Base-by-base conservation (phyloP, 106 monocot species). In the Dendrobium chrysotoxum region DNA sequence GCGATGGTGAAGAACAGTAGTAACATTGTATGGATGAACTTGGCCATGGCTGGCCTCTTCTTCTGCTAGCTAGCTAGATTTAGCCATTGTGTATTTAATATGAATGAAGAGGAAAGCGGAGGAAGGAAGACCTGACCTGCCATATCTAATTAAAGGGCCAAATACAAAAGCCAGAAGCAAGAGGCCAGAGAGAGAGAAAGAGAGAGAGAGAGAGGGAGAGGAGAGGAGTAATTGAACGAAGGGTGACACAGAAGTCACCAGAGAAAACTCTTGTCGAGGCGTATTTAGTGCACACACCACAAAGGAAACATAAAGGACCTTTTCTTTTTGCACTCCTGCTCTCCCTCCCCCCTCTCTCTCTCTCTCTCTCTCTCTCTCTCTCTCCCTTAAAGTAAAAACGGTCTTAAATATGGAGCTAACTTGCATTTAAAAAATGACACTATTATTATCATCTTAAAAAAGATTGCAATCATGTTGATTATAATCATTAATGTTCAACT, bases 271-370 rank as follows among this genome's bases (percentile, higher is more conserved):
- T n/a, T 5, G 61, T n/a, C n/a, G 61, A 23, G n/a, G 23, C n/a
- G 61, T 23, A 61, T 61, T 61, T 61, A 61, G n/a, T 61, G 61
- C 61, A 13, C 61, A 61, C n/a, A 23, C 61, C 61, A 61, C 23
- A 61, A 61, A 61, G 61, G n/a, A 61, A 50, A 61, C 61, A 61
- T 55, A 61, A 61, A 61, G 23, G n/a, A 61, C 61, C 61, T 61
- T 61, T 23, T 61, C 23, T 61, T 61, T 23, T 61, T 23, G 20
- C 61, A 20, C 61, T 61, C 23, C 61, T 55, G 1, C 54, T 15
- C 11, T 55, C 16, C 13, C 54, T 23, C 61, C 54, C 1, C 11
- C 18, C 54, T 18, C 54, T 16, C 7, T 61, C 61, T 23, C 61
- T 23, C 61, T 55, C 54, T 15, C 11, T 55, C 54, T 18, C 54